phyloP scores from a whole-genome alignment of 345 rosid genomes.

The Lepidium aucheri region DNA sequence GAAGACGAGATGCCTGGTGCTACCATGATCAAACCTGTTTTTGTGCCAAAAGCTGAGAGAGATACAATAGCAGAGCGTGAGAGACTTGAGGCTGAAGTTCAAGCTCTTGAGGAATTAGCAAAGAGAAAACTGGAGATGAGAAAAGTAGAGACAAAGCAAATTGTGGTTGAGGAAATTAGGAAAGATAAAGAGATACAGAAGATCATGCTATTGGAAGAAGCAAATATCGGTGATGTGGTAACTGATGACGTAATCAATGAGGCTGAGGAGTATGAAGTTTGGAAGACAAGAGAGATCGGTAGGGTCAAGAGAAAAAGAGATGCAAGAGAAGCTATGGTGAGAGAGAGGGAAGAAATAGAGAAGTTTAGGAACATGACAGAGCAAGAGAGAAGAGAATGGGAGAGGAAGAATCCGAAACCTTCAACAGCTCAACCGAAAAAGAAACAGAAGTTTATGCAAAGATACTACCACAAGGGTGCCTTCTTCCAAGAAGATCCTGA shows the following conservation, averaged over 20 bases:
- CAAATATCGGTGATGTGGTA: constrained; percentile 60
- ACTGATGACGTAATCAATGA: constrained; percentile 73
- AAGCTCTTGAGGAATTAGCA: constrained; percentile 51
- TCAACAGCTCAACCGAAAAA: constrained; percentile 33
- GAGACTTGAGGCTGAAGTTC: constrained; percentile 55
- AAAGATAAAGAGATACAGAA: constrained; percentile 58
- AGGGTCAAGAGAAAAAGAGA: constrained; percentile 55
- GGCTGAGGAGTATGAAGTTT: constrained; percentile 61
- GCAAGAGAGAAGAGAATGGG: constrained; percentile 60
- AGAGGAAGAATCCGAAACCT: constrained; percentile 51
- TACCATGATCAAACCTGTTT: constrained; percentile 60
- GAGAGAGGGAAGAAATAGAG: constrained; percentile 58
- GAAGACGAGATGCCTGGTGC: constrained; percentile 54
- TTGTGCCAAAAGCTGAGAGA: constrained; percentile 63
- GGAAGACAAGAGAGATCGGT: constrained; percentile 58
- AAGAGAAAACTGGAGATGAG: constrained; percentile 54
- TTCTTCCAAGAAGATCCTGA: constrained; percentile 32
- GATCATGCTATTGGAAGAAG: constrained; percentile 54
- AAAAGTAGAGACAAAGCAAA: constrained; percentile 53
- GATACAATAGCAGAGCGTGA: constrained; percentile 71
- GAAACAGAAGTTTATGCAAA: constrained; percentile 67
- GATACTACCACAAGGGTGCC: constrained; percentile 64
- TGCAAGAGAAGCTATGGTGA: constrained; percentile 41
- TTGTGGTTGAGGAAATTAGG: constrained; percentile 59
- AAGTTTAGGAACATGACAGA: constrained; percentile 61